Base-by-base conservation (phyloP, 768 basidiomycete genomes). In the Podaxis rugospora region DNA sequence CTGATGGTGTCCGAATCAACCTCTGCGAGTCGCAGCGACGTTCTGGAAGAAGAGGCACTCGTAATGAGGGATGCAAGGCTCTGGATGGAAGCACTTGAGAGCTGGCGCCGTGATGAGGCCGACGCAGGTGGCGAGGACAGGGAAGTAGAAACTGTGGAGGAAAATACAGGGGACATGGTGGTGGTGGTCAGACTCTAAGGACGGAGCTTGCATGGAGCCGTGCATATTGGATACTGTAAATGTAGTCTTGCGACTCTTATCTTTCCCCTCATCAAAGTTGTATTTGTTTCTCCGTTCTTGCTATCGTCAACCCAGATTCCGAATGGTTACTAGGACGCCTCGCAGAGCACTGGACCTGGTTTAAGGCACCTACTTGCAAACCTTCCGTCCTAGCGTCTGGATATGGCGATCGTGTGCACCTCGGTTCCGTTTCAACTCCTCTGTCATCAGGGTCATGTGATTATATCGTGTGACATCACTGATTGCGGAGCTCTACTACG, bases 1-100 rank as follows among this genome's bases (percentile, higher is more conserved):
- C 75, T 74, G 18, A 83, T 78, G 35, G 78, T 76, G 63, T 82
- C 77, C 25, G 69, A 67, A 14, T 76, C 71, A 32, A 66, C 71
- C 23, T 77, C 73, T 36, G 73, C 66, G n/a, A 75, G 68, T 40
- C 68, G 71, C 60, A 76, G 71, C 51, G 75, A 74, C n/a, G 72
- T 65, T 32, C 74, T 61, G 42, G 71, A 69, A 54, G 75, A 72
- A 28, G 72, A 65, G 25, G 71, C 68, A 50, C 68, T 71, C 51
- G 69, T 67, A 40, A 75, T 59, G 46, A 73, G 62, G 51, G 69
- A 69, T 13, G 72, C 65, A 25, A 75, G 60, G 32, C 71, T 73
- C 21, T 75, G 74, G 13, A 76, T 59, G 40, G 78, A 77, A 42
- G 64, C 67, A 7, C 71, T 63, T 5, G 77, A 78, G 13, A 75